Evolutionary conservation across 176 grass and related monocot species (phyloP), one percentile per base, ranked within the genome.

Genomic region (Tillandsia fasciculata): DNA sequence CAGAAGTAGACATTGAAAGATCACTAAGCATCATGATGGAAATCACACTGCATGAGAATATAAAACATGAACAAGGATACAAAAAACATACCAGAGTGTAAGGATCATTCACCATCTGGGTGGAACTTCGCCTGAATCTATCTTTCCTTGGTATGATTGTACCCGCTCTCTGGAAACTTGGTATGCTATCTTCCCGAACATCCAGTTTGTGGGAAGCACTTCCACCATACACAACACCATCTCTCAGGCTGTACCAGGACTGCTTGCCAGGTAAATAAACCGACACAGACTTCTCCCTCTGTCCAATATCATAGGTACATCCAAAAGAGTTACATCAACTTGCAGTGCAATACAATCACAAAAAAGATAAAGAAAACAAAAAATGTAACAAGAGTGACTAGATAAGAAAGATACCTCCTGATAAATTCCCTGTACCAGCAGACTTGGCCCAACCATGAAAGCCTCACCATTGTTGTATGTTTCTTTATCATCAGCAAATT

Each of bases 61-160:
- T 2, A 8, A 70, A 12, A 27, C 4, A 2, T 23, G 0, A 52
- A 23, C 48, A 26, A 52, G 48, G 22, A 14, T 18, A 11, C n/a
- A 23, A 70, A 12, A 12, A 49, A 65, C 76, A 53, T 89, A 96
- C 92, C 85, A 96, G 90, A 71, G 92, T 96, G 49, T 91, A 96
- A 75, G 92, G 92, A 75, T 96, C 92, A 12, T 96, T 92, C 63
- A 96, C 73, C 92, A 96, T 96, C 75, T 96, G 92, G 15, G 88
- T 87, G 67, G 92, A 89, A 77, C 92, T 96, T 53, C 92, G 81
- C 64, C 92, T 96, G 81, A 92, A 96, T 72, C 92, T 91, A 77
- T 91, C 88, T 72, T 92, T 96, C 66, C 92, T 89, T 71, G 92
- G 92, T 65, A 96, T 65, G 76, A 96, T 96, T 58, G 83, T 77